A percentile compares a stretch with the other conserved stretches of the same genome.
phyloP scores from a whole-genome alignment of 148 eudicot genomes.

The Camellia japonica region DNA sequence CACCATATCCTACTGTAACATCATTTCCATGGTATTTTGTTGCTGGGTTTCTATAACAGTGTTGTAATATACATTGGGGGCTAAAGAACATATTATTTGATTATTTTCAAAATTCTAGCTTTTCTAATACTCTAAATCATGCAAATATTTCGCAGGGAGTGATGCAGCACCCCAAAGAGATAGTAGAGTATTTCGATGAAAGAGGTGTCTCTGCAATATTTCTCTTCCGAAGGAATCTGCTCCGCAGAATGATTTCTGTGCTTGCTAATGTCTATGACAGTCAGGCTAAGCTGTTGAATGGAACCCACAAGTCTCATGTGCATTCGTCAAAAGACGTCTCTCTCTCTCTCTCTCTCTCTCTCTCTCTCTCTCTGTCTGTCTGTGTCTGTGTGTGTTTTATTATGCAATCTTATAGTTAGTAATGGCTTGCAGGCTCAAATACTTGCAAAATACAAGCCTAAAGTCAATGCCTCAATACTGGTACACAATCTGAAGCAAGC shows the following conservation, averaged over 20 bases:
- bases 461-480: conserved; percentile 37
- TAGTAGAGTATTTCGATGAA: conserved; percentile 48
- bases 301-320: conserved; percentile 76
- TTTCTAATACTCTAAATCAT: too few relatives aligned
- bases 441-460: conserved; percentile 66
- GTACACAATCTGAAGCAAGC: conserved; percentile 33
- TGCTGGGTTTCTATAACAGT: too few relatives aligned
- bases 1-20: neutral
- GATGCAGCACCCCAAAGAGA: conserved; percentile 48
- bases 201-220: conserved; percentile 60
- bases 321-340: conserved; percentile 66
- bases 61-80: too few relatives aligned
- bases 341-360: conserved; percentile 9
- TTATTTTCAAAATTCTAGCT: too few relatives aligned
- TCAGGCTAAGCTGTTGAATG: conserved; percentile 54
- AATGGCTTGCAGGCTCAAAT: conserved; percentile 56
- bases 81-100: too few relatives aligned
- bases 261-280: conserved; percentile 58
- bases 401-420: neutral
- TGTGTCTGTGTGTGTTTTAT: too few relatives aligned
- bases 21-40: neutral
- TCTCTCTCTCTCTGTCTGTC: neutral
- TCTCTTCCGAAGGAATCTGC: conserved; percentile 61
- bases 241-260: conserved; percentile 61
- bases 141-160: conserved; percentile 36